Base-by-base conservation (phyloP, 2,329 filamentous ascomycete genomes). In the Raffaelea albimanens region DNA sequence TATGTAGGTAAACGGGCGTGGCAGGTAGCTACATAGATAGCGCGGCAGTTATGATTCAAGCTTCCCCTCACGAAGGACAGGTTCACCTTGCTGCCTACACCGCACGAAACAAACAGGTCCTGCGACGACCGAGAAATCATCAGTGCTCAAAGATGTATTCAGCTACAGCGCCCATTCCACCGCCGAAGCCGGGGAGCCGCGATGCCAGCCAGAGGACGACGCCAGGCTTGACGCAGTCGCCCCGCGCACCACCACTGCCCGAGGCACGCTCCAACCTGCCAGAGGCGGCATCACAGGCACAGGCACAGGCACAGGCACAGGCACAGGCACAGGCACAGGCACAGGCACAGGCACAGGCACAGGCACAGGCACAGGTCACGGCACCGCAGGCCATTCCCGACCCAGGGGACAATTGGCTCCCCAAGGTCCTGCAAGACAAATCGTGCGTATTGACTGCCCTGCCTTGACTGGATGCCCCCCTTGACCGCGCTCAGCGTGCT, bases 371-470 rank as follows among this genome's bases (percentile, higher is more conserved):
- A 7, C 53, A 55, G 20, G 46, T 57, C 14, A 50, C 54, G 39
- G 53, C 59, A n/a, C 59, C 64, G 36, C 63, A 67, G 16, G 58
- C 63, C 2, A 66, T 72, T 38, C 67, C 71, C 3, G 80, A 83
- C 55, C 78, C 78, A 0, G 79, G 82, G 19, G 80, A 85, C 45
- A 76, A 82, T 53, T 95, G 89, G 89, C 72, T 95, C 3, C 89
- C 89, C 2, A 76, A 78, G 51, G 68, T 80, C 13, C 68, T 96
- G 2, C 78, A 85, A 59, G 85, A 93, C 59, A 94, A 93, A 69
- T 82, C 86, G 88, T 94, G 70, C 54, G 78, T 19, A 13, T 41
- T 29, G 25, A 25, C 8, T 29, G 22, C 20, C 19, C 13, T 20
- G 3, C 18, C n/a, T 38, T 38, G 34, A 29, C 25, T 29, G 7